Evolutionary conservation across 164 flowering plant species (phyloP).

Genomic region (Vitis riparia): DNA sequence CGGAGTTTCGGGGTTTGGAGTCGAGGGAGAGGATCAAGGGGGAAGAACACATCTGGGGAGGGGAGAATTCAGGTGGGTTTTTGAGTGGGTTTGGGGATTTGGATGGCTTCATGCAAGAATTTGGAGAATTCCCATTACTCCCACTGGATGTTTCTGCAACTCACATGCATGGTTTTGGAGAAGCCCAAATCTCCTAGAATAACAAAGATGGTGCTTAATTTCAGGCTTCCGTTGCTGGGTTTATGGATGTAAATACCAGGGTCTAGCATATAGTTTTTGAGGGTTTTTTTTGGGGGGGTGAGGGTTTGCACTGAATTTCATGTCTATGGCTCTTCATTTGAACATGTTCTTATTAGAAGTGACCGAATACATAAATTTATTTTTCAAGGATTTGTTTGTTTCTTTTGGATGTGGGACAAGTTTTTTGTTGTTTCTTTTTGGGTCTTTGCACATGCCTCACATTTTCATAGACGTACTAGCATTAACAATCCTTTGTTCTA

Average conservation of each 20-base stretch:
- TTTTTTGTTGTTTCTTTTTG: neutral
- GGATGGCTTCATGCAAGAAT: constrained; percentile 64
- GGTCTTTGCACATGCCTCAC: neutral
- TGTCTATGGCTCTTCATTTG: too few species aligned
- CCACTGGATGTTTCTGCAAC: constrained; percentile 42
- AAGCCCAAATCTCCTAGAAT: constrained; percentile 15
- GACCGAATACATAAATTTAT: neutral
- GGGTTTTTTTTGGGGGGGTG: neutral
- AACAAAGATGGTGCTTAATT: too few species aligned
- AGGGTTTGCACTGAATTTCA: neutral
- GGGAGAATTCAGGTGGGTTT: constrained; percentile 42
- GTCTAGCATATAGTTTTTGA: neutral
- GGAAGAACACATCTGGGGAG: constrained; percentile 43
- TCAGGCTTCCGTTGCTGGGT: too few species aligned
- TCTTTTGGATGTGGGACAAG: constrained; percentile 8
- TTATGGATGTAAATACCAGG: too few species aligned
- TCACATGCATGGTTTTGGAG: constrained; percentile 43
- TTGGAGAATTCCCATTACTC: constrained; percentile 40
- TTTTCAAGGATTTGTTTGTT: neutral
- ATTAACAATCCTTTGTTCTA: too few species aligned
- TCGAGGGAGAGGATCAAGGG: constrained; percentile 28
- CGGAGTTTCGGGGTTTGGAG: constrained; percentile 19
- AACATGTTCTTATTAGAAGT: too few species aligned
- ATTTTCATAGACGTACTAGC: too few species aligned
- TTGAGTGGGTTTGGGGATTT: constrained; percentile 57